Evolutionary conservation across 371 early-diverging fungal genomes (phyloP).

Genomic region (Zopfochytrium polystomum): DNA sequence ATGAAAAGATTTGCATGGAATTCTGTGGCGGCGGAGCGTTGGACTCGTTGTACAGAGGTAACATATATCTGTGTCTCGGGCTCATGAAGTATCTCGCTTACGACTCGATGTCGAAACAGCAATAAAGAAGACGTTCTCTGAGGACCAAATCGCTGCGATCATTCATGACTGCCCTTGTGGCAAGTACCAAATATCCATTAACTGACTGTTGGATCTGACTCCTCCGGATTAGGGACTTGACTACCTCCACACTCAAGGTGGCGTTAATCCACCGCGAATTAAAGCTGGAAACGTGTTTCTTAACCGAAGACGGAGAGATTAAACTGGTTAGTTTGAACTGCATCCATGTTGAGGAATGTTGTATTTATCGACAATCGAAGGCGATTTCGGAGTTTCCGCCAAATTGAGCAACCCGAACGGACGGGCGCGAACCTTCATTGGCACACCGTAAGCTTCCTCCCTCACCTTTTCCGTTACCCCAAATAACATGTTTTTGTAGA

Average conservation of each 20-base stretch:
- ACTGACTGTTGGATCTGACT: no score
- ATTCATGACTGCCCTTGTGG: slow-evolving; percentile 58
- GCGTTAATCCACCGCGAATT: no score
- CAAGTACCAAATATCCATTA: no score
- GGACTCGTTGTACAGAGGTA: slow-evolving; percentile 52
- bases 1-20: slow-evolving; percentile 62
- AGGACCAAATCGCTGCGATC: slow-evolving; percentile 58
- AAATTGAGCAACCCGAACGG: slow-evolving; percentile 49
- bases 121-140: slow-evolving; percentile 56
- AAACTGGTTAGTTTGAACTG: slow-evolving; percentile 54
- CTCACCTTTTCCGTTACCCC: background rate
- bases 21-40: slow-evolving; percentile 59
- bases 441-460: slow-evolving; percentile 49
- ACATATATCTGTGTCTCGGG: background rate
- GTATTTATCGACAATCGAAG: slow-evolving; percentile 83
- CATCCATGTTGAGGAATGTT: slow-evolving; percentile 60
- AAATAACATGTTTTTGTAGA: slow-evolving; percentile 21
- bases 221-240: no score
- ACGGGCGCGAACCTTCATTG: slow-evolving; percentile 58
- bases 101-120: slow-evolving; percentile 25
- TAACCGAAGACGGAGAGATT: background rate
- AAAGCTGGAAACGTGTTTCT: no score
- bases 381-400: slow-evolving; percentile 70
- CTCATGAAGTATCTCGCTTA: background rate
- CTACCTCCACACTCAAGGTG: no score